These are phyloP conservation scores for Penicillium ochrochloron DNA, from an alignment of 495 filamentous ascomycete genomes.

Conservation along the genomic window DNA sequence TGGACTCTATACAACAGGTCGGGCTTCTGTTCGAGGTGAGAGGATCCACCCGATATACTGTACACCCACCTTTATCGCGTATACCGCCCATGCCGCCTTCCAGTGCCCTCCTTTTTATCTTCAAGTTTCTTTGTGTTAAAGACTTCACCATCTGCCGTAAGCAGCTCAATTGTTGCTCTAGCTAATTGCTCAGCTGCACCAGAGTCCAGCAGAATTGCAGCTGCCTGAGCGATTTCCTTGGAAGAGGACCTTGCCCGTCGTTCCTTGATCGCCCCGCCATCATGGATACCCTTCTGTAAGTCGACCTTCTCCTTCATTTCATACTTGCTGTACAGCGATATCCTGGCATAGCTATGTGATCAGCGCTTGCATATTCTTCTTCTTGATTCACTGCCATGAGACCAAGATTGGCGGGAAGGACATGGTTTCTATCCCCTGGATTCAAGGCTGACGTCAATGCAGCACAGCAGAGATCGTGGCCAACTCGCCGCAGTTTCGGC, in stretches of 20 bases:
- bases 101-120: conserved; percentile 3
- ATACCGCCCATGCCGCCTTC: conserved; percentile 25
- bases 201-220: background rate
- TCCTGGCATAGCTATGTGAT: background rate
- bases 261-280: conserved; percentile 23
- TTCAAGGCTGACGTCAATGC: conserved; percentile 31
- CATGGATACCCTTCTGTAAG: conserved; percentile 87
- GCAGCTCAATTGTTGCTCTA: background rate
- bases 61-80: conserved; percentile 25
- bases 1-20: background rate
- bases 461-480: conserved; percentile 82
- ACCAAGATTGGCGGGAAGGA: background rate
- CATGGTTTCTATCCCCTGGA: conserved; percentile 6
- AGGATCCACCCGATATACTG: conserved; percentile 31
- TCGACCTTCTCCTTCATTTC: conserved; percentile 5
- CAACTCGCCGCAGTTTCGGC: conserved; percentile 80
- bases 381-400: conserved; percentile 27
- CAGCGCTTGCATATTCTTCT: background rate
- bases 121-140: conserved; percentile 5
- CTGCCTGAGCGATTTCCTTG: background rate
- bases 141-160: conserved; percentile 3
- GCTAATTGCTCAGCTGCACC: background rate
- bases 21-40: background rate
- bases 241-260: conserved; percentile 6
- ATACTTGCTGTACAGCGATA: background rate